phyloP scores from a whole-genome alignment of 176 grass and related monocot genomes.

The Triticum monococcum region DNA sequence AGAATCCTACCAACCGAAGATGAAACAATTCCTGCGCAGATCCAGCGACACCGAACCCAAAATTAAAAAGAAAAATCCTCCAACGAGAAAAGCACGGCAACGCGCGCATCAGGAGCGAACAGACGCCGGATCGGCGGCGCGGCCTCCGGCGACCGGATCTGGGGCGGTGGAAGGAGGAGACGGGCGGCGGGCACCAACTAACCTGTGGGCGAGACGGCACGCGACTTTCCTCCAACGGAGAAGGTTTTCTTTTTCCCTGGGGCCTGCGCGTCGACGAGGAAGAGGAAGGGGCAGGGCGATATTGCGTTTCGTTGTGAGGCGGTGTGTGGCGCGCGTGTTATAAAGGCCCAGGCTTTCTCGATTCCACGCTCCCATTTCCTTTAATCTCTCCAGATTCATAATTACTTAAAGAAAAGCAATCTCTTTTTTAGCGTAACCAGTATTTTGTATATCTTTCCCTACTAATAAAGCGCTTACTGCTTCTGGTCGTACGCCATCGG shows the following conservation, averaged over 20 bases:
- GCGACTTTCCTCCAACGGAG: constrained; percentile 20
- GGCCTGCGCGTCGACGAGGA: neutral
- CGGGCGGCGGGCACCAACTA: constrained; percentile 39
- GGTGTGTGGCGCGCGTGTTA: constrained; percentile 21
- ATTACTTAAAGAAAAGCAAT: neutral
- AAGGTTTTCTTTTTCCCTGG: neutral
- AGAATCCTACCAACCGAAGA: neutral
- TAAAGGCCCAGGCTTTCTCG: constrained; percentile 17
- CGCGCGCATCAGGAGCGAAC: neutral
- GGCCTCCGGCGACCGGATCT: constrained; percentile 24
- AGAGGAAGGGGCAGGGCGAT: neutral
- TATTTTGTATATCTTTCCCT: too few species aligned
- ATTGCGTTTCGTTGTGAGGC: neutral
- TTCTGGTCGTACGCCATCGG: too few species aligned
- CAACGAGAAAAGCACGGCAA: neutral
- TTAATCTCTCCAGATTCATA: neutral
- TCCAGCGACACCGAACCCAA: neutral
- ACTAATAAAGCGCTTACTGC: too few species aligned
- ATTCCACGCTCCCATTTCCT: neutral
- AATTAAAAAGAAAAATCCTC: neutral
- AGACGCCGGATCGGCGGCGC: neutral
- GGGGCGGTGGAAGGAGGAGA: neutral
- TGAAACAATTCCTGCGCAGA: neutral
- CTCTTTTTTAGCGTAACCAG: too few species aligned
- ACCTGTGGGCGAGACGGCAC: constrained; percentile 52